phyloP scores from a whole-genome alignment of 768 basidiomycete genomes.

The Boletus eberwhitei region DNA sequence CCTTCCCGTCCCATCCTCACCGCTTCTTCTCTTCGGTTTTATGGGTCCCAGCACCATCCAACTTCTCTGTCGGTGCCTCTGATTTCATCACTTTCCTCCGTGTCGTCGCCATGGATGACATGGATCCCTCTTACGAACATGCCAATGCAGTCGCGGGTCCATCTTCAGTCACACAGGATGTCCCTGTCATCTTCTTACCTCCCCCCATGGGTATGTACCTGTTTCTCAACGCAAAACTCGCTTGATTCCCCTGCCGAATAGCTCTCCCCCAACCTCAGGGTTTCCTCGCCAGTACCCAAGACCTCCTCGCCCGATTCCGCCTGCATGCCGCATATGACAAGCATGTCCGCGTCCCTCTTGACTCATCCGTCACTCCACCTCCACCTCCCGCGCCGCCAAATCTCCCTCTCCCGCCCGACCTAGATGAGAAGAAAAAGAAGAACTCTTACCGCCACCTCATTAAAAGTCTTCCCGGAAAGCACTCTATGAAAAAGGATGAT shows the following conservation, averaged over 20 bases:
- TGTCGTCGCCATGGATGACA: constrained; percentile 30
- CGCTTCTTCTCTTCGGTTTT: constrained; percentile 2
- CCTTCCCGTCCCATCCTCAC: neutral
- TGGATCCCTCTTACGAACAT: constrained; percentile 29
- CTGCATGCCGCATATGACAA: constrained; percentile 77
- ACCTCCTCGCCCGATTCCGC: constrained; percentile 69
- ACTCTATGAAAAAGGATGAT: constrained; percentile 77
- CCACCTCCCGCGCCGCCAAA: constrained; percentile 31
- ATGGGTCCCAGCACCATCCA: constrained; percentile 15
- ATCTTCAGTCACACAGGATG: constrained; percentile 36
- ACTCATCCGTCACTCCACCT: constrained; percentile 20
- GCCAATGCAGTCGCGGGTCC: constrained; percentile 64
- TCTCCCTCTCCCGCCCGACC: constrained; percentile 49
- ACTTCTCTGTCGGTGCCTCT: constrained; percentile 19
- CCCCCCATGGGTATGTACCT: constrained; percentile 31
- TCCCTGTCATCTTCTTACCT: constrained; percentile 27
- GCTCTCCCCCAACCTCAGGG: constrained; percentile 33
- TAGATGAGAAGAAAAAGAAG: constrained; percentile 67
- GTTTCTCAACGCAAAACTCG: constrained; percentile 1
- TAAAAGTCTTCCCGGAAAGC: constrained; percentile 74
- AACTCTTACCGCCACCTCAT: constrained; percentile 76
- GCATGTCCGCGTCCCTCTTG: constrained; percentile 60
- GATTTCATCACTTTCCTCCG: constrained; percentile 20
- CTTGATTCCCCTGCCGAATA: constrained; percentile 23
- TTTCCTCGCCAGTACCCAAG: constrained; percentile 70